These are phyloP conservation scores for Mycena rosella DNA, from an alignment of 768 basidiomycete species.

Conservation along the genomic window DNA sequence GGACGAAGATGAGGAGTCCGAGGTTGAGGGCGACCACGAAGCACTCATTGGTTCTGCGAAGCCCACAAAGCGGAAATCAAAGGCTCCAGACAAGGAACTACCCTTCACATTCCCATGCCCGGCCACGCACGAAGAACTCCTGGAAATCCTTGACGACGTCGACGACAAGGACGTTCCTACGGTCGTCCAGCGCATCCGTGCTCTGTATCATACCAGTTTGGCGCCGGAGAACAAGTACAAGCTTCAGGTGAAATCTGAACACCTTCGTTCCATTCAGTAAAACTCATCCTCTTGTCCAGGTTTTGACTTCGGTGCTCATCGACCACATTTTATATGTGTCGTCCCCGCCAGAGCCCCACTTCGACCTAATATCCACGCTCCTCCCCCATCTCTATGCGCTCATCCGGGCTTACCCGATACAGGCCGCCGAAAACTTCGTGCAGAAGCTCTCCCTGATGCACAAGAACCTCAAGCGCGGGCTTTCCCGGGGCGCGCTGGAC, in stretches of 20 bases:
- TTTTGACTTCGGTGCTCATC: slow-evolving; percentile 80
- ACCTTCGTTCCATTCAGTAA: background rate
- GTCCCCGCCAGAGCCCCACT: slow-evolving; percentile 70
- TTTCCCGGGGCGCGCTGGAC: slow-evolving; percentile 75
- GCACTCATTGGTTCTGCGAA: slow-evolving; percentile 52
- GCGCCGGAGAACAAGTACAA: slow-evolving; percentile 92
- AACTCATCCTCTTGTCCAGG: slow-evolving; percentile 58
- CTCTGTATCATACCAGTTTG: slow-evolving; percentile 94
- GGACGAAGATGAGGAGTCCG: slow-evolving; percentile 52
- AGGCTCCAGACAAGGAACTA: slow-evolving; percentile 67
- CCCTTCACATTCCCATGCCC: slow-evolving; percentile 97
- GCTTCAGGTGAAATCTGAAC: slow-evolving; percentile 74
- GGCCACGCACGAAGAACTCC: slow-evolving; percentile 85
- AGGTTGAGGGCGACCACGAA: slow-evolving; percentile 59
- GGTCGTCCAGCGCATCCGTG: slow-evolving; percentile 91
- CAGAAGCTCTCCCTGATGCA: slow-evolving; percentile 91
- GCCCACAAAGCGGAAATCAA: slow-evolving; percentile 47
- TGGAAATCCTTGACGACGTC: slow-evolving; percentile 82
- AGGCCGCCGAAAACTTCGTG: slow-evolving; percentile 83
- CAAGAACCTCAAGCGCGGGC: slow-evolving; percentile 89
- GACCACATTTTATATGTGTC: slow-evolving; percentile 90
- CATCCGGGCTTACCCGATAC: slow-evolving; percentile 83
- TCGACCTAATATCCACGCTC: slow-evolving; percentile 71
- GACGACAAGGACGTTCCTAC: slow-evolving; percentile 79
- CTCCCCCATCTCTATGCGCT: slow-evolving; percentile 85